phyloP scores from a whole-genome alignment of 164 flowering plant species.

The Macadamia integrifolia region DNA sequence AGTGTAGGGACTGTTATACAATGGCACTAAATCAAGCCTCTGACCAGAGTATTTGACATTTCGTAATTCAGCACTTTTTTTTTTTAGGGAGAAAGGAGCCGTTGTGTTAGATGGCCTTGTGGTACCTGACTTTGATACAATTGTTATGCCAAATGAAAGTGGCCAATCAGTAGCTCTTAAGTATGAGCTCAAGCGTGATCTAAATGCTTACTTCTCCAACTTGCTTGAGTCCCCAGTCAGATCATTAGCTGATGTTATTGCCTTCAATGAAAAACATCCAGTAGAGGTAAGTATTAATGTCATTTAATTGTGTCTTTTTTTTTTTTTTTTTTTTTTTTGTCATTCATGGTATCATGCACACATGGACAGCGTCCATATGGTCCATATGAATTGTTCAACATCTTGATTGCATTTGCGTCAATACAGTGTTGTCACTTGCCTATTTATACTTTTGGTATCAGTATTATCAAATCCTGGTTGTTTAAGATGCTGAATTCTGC shows the following conservation, averaged over 20 bases:
- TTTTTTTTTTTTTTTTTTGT: no score
- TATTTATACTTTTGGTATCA: no score
- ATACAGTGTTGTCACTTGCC: no score
- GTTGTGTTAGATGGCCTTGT: neutral
- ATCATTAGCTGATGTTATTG: slow-evolving; percentile 6
- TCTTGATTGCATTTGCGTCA: no score
- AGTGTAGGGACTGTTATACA: neutral
- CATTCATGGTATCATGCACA: no score
- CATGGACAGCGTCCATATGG: no score
- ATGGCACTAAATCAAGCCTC: neutral
- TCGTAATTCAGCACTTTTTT: neutral
- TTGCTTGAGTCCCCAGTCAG: slow-evolving; percentile 11
- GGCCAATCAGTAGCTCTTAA: slow-evolving; percentile 7
- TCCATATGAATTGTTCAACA: no score
- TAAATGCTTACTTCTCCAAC: slow-evolving; percentile 21
- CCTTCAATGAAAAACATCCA: slow-evolving; percentile 1
- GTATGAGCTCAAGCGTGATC: slow-evolving; percentile 24
- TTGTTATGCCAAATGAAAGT: neutral
- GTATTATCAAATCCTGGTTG: no score
- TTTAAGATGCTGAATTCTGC: no score
- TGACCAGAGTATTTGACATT: no score
- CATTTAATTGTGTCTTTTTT: no score
- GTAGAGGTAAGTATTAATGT: neutral
- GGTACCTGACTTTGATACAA: neutral
- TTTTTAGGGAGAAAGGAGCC: slow-evolving; percentile 1